These are phyloP conservation scores for Oxytropis ochrocephala DNA, from an alignment of 306 rosid species.

Conservation along the genomic window DNA sequence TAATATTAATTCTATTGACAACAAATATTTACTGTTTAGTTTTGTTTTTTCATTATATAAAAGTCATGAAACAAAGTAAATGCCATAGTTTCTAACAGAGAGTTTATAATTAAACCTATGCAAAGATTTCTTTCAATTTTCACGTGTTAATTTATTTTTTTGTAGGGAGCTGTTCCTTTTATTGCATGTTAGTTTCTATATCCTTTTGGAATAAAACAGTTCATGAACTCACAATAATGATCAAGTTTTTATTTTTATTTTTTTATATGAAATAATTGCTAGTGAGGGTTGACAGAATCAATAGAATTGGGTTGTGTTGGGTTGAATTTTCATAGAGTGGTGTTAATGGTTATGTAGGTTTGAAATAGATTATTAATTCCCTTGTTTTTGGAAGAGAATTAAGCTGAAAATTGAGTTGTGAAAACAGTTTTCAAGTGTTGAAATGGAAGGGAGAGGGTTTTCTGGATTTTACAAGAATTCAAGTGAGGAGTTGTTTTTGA, in stretches of 20 bases:
- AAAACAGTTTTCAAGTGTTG: constrained; percentile 8
- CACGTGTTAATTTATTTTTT: neutral
- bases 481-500: constrained; percentile 81
- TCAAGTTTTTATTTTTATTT: neutral
- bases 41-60: neutral
- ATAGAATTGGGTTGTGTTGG: constrained; percentile 10
- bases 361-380: constrained; percentile 9
- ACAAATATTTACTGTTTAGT: neutral
- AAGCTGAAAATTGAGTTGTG: constrained; percentile 17
- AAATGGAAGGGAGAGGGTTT: constrained; percentile 83
- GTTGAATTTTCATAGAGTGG: constrained; percentile 24
- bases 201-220: constrained; percentile 19
- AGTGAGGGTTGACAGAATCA: constrained; percentile 16
- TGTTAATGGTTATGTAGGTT: neutral
- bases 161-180: constrained; percentile 3
- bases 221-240: neutral
- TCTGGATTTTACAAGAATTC: constrained; percentile 70
- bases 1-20: neutral
- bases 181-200: constrained; percentile 15
- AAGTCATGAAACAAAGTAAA: constrained; percentile 2
- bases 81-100: neutral
- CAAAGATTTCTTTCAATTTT: constrained; percentile 5
- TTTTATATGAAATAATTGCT: neutral
- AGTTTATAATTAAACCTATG: neutral
- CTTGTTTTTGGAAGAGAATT: constrained; percentile 20